These are phyloP conservation scores for Chenopodium berlandieri DNA, from an alignment of 148 eudicot genomes.

Conservation along the genomic window DNA sequence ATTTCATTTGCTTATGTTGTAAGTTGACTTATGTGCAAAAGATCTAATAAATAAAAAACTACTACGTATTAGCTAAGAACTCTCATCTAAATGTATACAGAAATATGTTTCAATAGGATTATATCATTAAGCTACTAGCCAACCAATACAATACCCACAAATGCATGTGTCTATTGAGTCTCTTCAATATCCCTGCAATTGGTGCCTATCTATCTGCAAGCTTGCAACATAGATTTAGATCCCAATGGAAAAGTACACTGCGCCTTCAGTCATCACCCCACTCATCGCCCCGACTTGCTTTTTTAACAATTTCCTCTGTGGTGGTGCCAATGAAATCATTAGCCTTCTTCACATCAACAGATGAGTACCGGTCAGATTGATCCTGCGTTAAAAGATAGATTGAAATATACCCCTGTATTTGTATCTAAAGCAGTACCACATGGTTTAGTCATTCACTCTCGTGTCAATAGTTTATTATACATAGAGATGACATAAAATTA, in stretches of 20 bases:
- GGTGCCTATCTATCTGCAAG: too few relatives aligned
- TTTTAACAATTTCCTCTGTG: conserved; percentile 65
- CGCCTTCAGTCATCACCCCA: conserved; percentile 17
- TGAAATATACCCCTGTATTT: background rate
- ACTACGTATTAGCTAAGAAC: too few relatives aligned
- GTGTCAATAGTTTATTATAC: background rate
- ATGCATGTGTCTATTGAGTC: too few relatives aligned
- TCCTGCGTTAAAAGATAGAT: conserved; percentile 37
- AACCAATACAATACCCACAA: too few relatives aligned
- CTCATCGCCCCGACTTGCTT: conserved; percentile 40
- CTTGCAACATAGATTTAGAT: background rate
- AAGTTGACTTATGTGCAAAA: too few relatives aligned
- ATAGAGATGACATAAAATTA: too few relatives aligned
- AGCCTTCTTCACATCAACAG: conserved; percentile 58
- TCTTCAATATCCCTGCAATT: too few relatives aligned
- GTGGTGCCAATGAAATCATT: conserved; percentile 77
- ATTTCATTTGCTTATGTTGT: too few relatives aligned
- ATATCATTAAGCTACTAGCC: too few relatives aligned
- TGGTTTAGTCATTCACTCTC: background rate
- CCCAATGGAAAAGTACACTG: background rate
- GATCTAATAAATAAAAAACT: too few relatives aligned
- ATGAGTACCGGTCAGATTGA: conserved; percentile 49
- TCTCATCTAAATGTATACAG: too few relatives aligned
- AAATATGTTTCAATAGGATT: too few relatives aligned
- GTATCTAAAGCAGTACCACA: background rate